Base-by-base conservation (phyloP, 116 monocot species). In the Thalassia testudinum region DNA sequence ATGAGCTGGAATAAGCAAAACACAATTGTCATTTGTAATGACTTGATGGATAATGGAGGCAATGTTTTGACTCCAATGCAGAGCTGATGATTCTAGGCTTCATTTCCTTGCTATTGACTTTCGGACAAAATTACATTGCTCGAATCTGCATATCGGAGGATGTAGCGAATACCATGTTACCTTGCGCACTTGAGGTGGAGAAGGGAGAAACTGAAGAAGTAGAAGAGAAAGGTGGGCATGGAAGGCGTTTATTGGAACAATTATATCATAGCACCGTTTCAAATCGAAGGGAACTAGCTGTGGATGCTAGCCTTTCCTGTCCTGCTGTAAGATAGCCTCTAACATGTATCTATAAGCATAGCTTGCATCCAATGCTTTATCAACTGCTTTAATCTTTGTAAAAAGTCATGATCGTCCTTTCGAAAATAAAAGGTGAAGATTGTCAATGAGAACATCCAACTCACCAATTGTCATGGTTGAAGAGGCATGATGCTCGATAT, bases 81-180 rank as follows among this genome's bases (percentile, higher is more conserved):
- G 92, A 92, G 59, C 62, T 92, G 54, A 92, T 92, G 92, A 56
- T 86, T 62, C 92, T 92, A 42, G 92, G 92, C 6, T 92, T 92
- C 70, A 92, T 92, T 50, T 92, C 92, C 38, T 75, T 92, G 50
- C 60, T 92, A 65, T 71, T 92, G 68, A 82, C 83, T 29, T 86
- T 92, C 51, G 92, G 86, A 12, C 92, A 92, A 68, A 86, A 28
- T 56, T 86, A 86, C 75, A 83, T 92, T 14, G 43, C 72, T 49
- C 80, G 70, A 76, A 87, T 92, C 23, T 92, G 92, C 75, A 92
- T 92, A 67, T 52, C 92, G 15, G 70, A 80, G 42, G 62, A 54
- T 61, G 57, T 65, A 21, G 92, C 92, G n/a, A 69, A 80, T 54
- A 83, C 77, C 15, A 83, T 92, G 86, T 53, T 92, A 27, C 92